Base-by-base conservation (phyloP, 331 rosid species). In the Acacia concinna region DNA sequence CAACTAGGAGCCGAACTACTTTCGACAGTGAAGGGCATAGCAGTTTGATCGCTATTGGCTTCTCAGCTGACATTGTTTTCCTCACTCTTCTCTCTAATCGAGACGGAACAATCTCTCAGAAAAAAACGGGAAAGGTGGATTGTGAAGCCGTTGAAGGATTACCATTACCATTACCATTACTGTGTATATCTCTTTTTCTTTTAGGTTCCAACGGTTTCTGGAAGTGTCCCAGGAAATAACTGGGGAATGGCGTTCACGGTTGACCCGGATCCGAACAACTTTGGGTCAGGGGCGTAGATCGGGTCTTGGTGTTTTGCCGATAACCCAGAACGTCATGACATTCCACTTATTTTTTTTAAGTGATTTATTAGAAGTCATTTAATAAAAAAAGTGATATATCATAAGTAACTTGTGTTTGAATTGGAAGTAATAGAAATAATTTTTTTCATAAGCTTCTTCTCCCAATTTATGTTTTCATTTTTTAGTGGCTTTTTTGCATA, bases 21-120 rank as follows among this genome's bases (percentile, higher is more conserved):
- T 89, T 86, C 5, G 91, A 81, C n/a, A 88, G 74, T 3, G 88
- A 86, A 9, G 97, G 90, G 74, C 91, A 92, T 40, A 76, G 75
- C 4, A 94, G 86, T 74, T 80, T 89, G 69, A 91, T 46, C 41
- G 68, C 83, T 82, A 82, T 86, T 21, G 76, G 34, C 64, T 64
- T 78, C 21, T 38, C 81, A 28, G 3, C 84, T 4, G 69, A 31
- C 91, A 83, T 80, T 46, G 14, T 4, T 46, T 15, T 14, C 18
- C 6, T 40, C 44, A 5, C 44, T 1, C 11, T 12, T 44, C 0
- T 47, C 25, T 52, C 23, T 43, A 43, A 38, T 46, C 34, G 17
- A 23, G 5, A 15, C 1, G 31, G 31, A 43, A 31, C 31, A 25
- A 63, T 27, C 15, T 47, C 18, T 28, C 21, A n/a, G 18, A n/a